These are phyloP conservation scores for Paratinospora sagittata DNA, from an alignment of 164 flowering plant genomes.

Conservation along the genomic window DNA sequence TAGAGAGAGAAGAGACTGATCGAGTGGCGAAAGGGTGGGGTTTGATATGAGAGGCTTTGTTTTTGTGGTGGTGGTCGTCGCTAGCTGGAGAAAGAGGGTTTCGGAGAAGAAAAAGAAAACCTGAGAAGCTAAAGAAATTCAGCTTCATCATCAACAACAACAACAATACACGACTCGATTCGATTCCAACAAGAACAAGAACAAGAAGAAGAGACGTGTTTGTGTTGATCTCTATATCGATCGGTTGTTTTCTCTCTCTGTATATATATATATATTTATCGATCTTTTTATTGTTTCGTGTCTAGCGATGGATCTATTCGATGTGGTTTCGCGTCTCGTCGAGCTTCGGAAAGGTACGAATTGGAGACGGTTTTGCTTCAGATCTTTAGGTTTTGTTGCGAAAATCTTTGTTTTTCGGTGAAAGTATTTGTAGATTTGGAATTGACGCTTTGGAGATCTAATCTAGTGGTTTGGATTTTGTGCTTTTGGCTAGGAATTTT, in stretches of 20 bases:
- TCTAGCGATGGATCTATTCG: constrained; percentile 18
- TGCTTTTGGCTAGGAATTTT: background rate
- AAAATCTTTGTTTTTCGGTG: too few relatives aligned
- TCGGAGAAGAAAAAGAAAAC: background rate
- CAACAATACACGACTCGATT: background rate
- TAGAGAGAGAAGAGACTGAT: background rate
- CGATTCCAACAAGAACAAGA: background rate
- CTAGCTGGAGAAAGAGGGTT: background rate
- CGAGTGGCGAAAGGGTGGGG: background rate
- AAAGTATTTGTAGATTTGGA: background rate
- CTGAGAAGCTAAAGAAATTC: too few relatives aligned
- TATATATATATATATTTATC: too few relatives aligned
- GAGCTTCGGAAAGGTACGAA: constrained; percentile 25
- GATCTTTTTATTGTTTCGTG: too few relatives aligned
- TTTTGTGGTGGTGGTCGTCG: constrained; percentile 5
- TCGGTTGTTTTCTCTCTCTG: background rate
- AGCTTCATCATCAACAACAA: background rate
- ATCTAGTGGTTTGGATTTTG: background rate
- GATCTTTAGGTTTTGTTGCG: constrained; percentile 3
- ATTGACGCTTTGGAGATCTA: background rate
- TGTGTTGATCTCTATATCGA: background rate
- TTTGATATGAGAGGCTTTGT: background rate
- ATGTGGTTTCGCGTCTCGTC: constrained; percentile 16
- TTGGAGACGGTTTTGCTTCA: background rate
- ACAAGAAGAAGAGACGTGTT: background rate